These are phyloP conservation scores for Thraustotheca clavata DNA, from an alignment of 352 stramenopile species.

Conservation along the genomic window DNA sequence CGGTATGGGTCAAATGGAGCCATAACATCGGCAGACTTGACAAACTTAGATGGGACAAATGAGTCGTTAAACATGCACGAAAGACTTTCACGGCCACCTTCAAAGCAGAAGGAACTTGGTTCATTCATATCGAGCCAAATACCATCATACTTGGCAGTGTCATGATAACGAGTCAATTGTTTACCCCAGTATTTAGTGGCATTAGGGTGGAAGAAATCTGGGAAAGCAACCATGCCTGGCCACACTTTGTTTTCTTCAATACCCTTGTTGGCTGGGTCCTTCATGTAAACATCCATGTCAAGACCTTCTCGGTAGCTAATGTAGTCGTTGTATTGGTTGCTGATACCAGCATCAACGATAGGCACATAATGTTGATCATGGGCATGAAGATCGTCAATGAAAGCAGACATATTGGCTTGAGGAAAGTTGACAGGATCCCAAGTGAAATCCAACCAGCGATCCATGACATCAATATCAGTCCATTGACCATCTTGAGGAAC, in stretches of 20 bases:
- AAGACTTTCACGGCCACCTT: constrained; percentile 29
- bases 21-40: constrained; percentile 55
- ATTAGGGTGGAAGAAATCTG: constrained; percentile 75
- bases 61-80: constrained; percentile 31
- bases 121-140: constrained; percentile 89
- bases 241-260: constrained; percentile 54
- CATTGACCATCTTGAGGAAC: constrained; percentile 47
- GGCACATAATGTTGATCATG: constrained; percentile 55
- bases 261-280: constrained; percentile 56
- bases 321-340: constrained; percentile 36
- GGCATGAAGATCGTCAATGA: constrained; percentile 45
- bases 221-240: constrained; percentile 69
- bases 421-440: constrained; percentile 43
- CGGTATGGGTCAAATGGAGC: constrained; percentile 79
- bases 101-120: constrained; percentile 63
- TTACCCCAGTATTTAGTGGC: constrained; percentile 51
- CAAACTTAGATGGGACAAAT: constrained; percentile 24
- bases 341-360: constrained; percentile 80
- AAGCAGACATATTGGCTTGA: constrained; percentile 26
- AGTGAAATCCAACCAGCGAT: constrained; percentile 54
- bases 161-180: constrained; percentile 48
- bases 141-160: constrained; percentile 47
- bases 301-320: constrained; percentile 42
- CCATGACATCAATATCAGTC: constrained; percentile 62
- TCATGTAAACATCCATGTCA: constrained; percentile 67